Evolutionary conservation across 129 eudicot species (phyloP).

Genomic region (Pseudognaphalium luteoalbum): DNA sequence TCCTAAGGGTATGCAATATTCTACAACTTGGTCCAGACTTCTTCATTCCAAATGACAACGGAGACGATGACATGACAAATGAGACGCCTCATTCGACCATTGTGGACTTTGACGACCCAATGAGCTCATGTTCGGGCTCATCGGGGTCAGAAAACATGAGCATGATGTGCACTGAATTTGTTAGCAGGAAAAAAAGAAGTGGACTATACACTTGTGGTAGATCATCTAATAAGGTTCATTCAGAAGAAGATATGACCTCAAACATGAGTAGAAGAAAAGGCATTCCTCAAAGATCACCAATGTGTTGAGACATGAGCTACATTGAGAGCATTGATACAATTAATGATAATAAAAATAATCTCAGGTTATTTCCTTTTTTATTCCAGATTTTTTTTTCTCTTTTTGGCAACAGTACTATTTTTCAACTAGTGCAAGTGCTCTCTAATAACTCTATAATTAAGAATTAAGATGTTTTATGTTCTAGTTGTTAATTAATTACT

Average conservation of each 20-base stretch:
- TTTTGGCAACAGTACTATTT: constrained; percentile 16
- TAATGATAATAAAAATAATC: not conserved
- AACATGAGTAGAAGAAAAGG: constrained; percentile 88
- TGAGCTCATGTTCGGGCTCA: constrained; percentile 68
- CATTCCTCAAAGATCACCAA: constrained; percentile 93
- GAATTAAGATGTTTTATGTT: constrained; percentile 33
- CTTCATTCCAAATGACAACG: constrained; percentile 87
- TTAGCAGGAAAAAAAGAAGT: constrained; percentile 70
- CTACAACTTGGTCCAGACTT: constrained; percentile 92
- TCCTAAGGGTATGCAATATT: constrained; percentile 66
- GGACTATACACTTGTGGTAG: constrained; percentile 79
- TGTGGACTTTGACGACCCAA: constrained; percentile 63
- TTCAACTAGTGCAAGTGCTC: constrained; percentile 27
- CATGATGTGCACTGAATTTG: constrained; percentile 63
- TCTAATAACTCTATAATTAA: constrained; percentile 22
- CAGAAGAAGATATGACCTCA: constrained; percentile 72
- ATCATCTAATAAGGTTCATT: constrained; percentile 48
- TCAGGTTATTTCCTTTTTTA: not conserved
- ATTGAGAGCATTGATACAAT: constrained; percentile 5
- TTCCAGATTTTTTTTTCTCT: constrained; percentile 1
- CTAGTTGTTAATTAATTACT: constrained; percentile 40
- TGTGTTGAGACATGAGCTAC: constrained; percentile 49
- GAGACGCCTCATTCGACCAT: constrained; percentile 71
- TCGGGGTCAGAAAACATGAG: constrained; percentile 80
- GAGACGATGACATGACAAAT: constrained; percentile 60